Evolutionary conservation across 148 eudicot species (phyloP).

Genomic region (Suaeda aralocaspica): DNA sequence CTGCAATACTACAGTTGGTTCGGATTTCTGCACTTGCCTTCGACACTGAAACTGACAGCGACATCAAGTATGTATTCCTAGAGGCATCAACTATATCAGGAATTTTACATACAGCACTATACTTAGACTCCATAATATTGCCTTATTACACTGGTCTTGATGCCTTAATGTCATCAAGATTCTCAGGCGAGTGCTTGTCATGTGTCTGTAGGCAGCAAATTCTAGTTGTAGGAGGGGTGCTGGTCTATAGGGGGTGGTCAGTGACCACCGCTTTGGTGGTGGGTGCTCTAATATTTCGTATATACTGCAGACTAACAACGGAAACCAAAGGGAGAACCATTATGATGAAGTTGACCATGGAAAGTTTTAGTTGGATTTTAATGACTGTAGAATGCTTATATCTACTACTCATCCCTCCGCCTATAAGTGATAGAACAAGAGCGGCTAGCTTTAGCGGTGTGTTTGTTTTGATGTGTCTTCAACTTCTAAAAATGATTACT

Average conservation of each 20-base stretch:
- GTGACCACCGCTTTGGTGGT: constrained; percentile 37
- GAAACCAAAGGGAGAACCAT: constrained; percentile 20
- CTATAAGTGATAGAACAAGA: constrained; percentile 18
- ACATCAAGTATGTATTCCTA: constrained; percentile 41
- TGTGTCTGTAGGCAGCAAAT: constrained; percentile 42
- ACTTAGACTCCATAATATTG: constrained; percentile 44
- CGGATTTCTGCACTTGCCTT: constrained; percentile 44
- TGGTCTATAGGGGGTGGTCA: constrained; percentile 47
- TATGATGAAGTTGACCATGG: constrained; percentile 26
- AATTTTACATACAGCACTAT: constrained; percentile 39
- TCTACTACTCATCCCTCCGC: constrained; percentile 28
- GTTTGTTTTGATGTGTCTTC: constrained; percentile 40
- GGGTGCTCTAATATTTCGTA: constrained; percentile 35
- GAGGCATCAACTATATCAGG: constrained; percentile 53
- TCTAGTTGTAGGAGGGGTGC: constrained; percentile 40
- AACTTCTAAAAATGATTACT: constrained; percentile 24
- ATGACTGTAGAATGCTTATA: constrained; percentile 38
- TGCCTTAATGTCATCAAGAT: constrained; percentile 35
- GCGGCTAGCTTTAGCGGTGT: constrained; percentile 35
- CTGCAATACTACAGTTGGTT: constrained; percentile 43
- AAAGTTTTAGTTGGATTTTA: constrained; percentile 37
- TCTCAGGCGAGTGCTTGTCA: constrained; percentile 50
- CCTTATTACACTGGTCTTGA: constrained; percentile 58
- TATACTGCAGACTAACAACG: constrained; percentile 28
- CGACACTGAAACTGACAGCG: constrained; percentile 26